Evolutionary conservation across 805 yeast species (phyloP), one percentile per base, ranked within the genome.

Genomic region (Starmerella geochares): DNA sequence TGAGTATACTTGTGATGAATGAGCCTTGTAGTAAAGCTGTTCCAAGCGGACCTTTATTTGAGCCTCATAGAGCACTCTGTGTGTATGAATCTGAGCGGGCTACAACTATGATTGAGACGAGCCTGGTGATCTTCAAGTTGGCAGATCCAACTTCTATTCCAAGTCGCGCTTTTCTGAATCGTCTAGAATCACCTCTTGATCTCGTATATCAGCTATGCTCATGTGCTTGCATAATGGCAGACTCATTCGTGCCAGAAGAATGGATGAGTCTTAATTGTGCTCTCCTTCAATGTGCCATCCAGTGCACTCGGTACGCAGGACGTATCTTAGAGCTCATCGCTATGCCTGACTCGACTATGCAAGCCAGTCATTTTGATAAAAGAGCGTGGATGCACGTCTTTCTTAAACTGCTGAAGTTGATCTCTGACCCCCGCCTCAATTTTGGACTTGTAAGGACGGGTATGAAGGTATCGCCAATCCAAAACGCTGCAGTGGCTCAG

Each of bases 181-280:
- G n/a, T n/a, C 42, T 38, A 5, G 42, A 38, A 16, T 4, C 11
- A 4, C 42, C 42, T 4, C 20, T 24, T 14, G 42, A 38, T 16
- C 28, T 38, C 4, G 42, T 17, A 4, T 23, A 23, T 24, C 42
- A 38, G 20, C 20, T 38, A 3, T 38, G 42, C 29, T 13, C 20
- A 17, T 38, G 42, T 16, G 28, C 42, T 21, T 4, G 13, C 20
- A 38, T 38, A 4, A 38, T 38, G 42, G 14, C 23, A n/a, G 42
- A 38, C 14, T 38, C 42, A 24, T 8, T 38, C 23, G 42, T 17
- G 11, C 42, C 42, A 7, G 7, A 23, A 23, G 42, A 38, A 24
- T 38, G 42, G 42, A n/a, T n/a, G 19, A 38, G 42, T n/a, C 21
- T 38, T 11, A 24, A 38, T 24, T 24, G 29, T n/a, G 42, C 20